Conservation (phyloP, 1,284 basidiomycete genomes). For the Malassezia globosa region DNA sequence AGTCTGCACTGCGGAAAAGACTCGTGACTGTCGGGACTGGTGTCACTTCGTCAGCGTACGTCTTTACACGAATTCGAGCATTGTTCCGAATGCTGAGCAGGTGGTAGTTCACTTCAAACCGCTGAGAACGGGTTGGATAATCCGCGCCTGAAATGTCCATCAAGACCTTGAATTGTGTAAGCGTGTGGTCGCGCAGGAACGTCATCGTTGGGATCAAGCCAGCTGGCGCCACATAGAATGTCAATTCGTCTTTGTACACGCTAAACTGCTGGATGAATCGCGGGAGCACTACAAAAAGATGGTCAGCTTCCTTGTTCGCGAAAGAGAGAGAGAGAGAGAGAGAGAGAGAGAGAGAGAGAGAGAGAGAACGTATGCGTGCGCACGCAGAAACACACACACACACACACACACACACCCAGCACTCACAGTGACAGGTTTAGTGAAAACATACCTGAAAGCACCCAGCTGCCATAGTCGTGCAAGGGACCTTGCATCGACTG, state of each 20-base stretch:
- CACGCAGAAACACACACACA: no score
- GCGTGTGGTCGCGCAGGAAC: slow-evolving; percentile 90
- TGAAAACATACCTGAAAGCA: slow-evolving; percentile 37
- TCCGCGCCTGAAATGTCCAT: slow-evolving; percentile 94
- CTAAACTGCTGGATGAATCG: slow-evolving; percentile 45
- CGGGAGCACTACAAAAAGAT: slow-evolving; percentile 28
- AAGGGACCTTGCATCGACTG: slow-evolving; percentile 24
- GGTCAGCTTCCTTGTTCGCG: no score
- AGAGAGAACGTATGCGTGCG: no score
- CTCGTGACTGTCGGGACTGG: slow-evolving; percentile 73
- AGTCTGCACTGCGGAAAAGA: slow-evolving; percentile 83
- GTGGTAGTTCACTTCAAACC: slow-evolving; percentile 97
- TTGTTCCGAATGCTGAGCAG: slow-evolving; percentile 66
- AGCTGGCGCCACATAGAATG: slow-evolving; percentile 73
- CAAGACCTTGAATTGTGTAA: slow-evolving; percentile 83
- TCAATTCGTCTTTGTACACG: slow-evolving; percentile 81
- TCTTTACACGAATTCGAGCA: slow-evolving; percentile 84
- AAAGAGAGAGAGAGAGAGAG: not conserved
- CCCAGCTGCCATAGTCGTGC: slow-evolving; percentile 45
- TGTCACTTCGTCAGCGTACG: slow-evolving; percentile 90
- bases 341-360: no score
- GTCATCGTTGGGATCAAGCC: slow-evolving; percentile 74
- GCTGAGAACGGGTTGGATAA: slow-evolving; percentile 79
- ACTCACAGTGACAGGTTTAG: not conserved
- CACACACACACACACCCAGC: no score